Evolutionary conservation across 768 basidiomycete genomes (phyloP).

Genomic region (Agrocybe pediades): DNA sequence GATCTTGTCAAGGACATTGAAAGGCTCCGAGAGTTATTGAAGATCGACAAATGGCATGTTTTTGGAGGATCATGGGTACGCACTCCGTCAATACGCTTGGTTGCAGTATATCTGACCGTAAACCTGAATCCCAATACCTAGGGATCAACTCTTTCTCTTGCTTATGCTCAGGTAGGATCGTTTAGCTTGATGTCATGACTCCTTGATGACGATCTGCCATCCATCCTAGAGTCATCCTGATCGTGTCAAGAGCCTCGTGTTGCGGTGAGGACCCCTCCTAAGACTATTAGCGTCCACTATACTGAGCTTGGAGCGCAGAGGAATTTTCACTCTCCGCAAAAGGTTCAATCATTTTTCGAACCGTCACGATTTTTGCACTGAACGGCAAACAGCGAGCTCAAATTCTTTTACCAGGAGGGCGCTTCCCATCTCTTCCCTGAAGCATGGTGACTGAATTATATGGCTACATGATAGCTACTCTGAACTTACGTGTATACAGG

Average conservation of each 20-base stretch:
- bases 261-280: conserved; percentile 57
- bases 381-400: conserved; percentile 57
- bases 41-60: conserved; percentile 88
- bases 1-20: conserved; percentile 92
- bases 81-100: no score
- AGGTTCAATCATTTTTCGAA: conserved; percentile 35
- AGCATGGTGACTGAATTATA: conserved; percentile 61
- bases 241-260: conserved; percentile 73
- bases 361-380: neutral
- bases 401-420: conserved; percentile 92
- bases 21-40: conserved; percentile 71
- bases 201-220: neutral
- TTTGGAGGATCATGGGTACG: conserved; percentile 92
- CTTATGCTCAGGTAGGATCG: conserved; percentile 73
- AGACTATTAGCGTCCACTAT: neutral
- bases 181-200: neutral
- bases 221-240: conserved; percentile 70
- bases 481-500: conserved; percentile 43
- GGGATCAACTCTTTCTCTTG: conserved; percentile 87
- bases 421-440: conserved; percentile 83
- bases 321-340: conserved; percentile 86
- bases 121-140: conserved; percentile 21
- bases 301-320: conserved; percentile 43
- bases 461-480: neutral
- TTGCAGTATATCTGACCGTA: neutral